These are phyloP conservation scores for Ascocoryne sarcoides DNA, from an alignment of 2,329 filamentous ascomycete genomes.

Conservation along the genomic window DNA sequence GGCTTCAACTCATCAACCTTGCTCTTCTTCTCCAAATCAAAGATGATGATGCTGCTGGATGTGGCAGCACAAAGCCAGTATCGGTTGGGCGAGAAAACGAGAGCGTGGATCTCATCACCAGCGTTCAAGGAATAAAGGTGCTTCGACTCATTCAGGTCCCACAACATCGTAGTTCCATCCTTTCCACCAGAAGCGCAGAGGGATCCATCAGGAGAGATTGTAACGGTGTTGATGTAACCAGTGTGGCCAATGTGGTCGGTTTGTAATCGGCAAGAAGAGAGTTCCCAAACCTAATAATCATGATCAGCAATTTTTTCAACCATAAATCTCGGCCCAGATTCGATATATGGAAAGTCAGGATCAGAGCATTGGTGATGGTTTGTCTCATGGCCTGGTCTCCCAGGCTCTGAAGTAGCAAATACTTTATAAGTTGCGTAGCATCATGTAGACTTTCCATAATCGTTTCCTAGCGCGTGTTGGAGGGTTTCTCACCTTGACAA, in stretches of 20 bases:
- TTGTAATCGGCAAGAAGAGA: conserved; percentile 98
- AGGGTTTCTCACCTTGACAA: conserved; percentile 82
- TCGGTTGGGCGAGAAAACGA: conserved; percentile 99
- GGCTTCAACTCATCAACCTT: conserved; percentile 99
- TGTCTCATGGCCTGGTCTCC: conserved; percentile 85
- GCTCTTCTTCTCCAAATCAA: conserved; percentile 99
- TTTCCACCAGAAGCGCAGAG: conserved; percentile 99
- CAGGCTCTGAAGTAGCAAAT: conserved; percentile 99
- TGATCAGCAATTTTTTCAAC: conserved; percentile 15
- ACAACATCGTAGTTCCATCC: conserved; percentile 99
- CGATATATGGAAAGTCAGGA: conserved; percentile 27
- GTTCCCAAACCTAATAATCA: conserved; percentile 81
- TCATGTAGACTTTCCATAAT: conserved; percentile 55
- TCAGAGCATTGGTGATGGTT: conserved; percentile 88
- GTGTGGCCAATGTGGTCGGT: conserved; percentile 99
- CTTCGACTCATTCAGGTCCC: conserved; percentile 99
- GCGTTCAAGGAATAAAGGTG: conserved; percentile 99
- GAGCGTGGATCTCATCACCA: conserved; percentile 99
- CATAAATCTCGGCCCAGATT: conserved; percentile 7
- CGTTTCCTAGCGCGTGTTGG: conserved; percentile 15
- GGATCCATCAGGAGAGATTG: conserved; percentile 98
- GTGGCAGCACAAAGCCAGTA: conserved; percentile 99
- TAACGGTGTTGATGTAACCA: conserved; percentile 99
- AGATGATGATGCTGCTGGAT: conserved; percentile 97
- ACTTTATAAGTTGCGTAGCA: conserved; percentile 83